phyloP scores from a whole-genome alignment of 257 asterid species.

The Jasminum sambac region DNA sequence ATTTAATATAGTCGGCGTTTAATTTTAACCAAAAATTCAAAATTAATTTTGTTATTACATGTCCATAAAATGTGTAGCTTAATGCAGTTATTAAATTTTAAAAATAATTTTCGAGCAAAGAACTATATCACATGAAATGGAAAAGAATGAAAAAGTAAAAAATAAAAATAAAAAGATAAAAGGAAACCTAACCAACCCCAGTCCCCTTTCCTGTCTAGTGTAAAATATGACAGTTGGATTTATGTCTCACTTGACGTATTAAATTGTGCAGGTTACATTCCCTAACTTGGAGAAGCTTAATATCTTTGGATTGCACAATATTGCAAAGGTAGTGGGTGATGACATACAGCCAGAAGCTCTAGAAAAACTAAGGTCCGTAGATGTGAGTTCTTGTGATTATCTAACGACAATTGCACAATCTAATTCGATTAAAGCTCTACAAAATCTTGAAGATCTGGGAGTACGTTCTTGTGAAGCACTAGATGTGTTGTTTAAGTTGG shows the following conservation, averaged over 20 bases:
- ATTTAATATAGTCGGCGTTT: too few relatives aligned
- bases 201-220: too few relatives aligned
- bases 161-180: too few relatives aligned
- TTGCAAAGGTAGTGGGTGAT: background rate
- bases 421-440: background rate
- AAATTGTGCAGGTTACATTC: background rate
- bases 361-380: background rate
- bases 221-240: too few relatives aligned
- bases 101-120: too few relatives aligned
- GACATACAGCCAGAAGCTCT: background rate
- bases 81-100: too few relatives aligned
- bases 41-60: too few relatives aligned
- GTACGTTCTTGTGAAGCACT: background rate
- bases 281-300: background rate
- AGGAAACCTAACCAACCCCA: too few relatives aligned
- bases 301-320: background rate
- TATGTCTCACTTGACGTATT: background rate
- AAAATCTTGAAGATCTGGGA: background rate
- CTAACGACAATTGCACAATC: background rate
- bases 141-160: too few relatives aligned
- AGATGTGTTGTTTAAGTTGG: background rate
- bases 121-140: too few relatives aligned
- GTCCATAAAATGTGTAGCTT: too few relatives aligned
- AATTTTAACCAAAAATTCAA: too few relatives aligned
- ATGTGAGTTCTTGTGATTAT: background rate